A percentile compares a stretch with the other conserved stretches of the same genome.
These are phyloP conservation scores for Acanthamoeba royreba DNA, from an alignment of 208 protist genomes.

Conservation along the genomic window DNA sequence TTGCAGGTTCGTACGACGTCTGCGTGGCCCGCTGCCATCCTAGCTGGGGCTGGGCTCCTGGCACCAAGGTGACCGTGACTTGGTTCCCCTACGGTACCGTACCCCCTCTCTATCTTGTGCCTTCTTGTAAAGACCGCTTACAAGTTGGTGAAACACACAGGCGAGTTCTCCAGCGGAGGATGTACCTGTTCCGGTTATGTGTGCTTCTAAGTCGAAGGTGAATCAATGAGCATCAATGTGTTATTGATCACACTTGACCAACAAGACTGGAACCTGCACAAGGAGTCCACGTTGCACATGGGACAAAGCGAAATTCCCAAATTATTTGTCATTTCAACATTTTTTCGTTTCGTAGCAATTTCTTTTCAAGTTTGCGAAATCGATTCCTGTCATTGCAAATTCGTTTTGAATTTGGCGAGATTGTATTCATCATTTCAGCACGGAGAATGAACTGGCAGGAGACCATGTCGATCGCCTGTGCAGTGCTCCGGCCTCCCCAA, in stretches of 20 bases:
- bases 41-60: neutral
- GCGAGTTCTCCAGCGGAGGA: neutral
- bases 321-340: too few species aligned
- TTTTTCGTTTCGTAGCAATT: too few species aligned
- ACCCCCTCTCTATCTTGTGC: neutral
- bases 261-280: too few species aligned
- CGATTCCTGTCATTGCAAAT: too few species aligned
- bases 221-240: too few species aligned
- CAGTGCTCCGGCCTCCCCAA: neutral
- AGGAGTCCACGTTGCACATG: too few species aligned
- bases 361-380: too few species aligned
- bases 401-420: too few species aligned
- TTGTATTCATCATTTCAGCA: too few species aligned
- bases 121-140: neutral
- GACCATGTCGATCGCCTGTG: neutral
- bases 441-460: too few species aligned
- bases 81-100: neutral
- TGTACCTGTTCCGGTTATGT: neutral
- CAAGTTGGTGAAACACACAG: neutral
- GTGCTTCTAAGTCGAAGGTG: neutral
- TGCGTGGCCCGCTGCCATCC: neutral
- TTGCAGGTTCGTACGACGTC: neutral
- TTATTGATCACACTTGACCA: too few species aligned
- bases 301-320: too few species aligned
- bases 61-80: neutral